A percentile compares a stretch with the other conserved stretches of the same genome.
Evolutionary conservation across 495 filamentous ascomycete species (phyloP).

Genomic region (Chaetomium tenue): DNA sequence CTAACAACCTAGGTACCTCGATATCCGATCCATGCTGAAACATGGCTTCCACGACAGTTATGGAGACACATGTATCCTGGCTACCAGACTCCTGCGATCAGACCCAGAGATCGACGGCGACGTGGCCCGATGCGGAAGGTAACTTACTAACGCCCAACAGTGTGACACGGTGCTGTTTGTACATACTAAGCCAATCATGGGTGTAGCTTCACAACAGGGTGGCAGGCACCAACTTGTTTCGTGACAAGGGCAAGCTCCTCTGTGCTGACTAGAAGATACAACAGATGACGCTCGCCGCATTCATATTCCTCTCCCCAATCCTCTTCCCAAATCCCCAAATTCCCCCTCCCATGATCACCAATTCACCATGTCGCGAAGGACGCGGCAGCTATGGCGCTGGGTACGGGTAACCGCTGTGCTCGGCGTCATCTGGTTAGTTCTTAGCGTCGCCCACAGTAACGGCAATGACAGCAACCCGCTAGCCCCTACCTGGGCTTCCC

Average conservation of each 20-base stretch:
- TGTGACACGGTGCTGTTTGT: slow-evolving; percentile 3
- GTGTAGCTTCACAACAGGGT: not conserved
- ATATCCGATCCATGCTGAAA: no score
- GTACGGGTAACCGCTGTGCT: slow-evolving; percentile 14
- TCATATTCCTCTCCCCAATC: no score
- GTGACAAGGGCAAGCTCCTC: not conserved
- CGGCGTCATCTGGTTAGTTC: slow-evolving; percentile 18
- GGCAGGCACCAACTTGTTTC: not conserved
- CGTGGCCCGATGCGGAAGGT: not conserved
- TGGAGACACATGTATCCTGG: no score
- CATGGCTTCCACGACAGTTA: no score
- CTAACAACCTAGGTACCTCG: no score
- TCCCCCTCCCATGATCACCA: not conserved
- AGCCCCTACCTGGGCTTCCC: not conserved
- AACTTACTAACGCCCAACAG: not conserved
- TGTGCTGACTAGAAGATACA: slow-evolving; percentile 1
- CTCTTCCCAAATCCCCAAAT: no score
- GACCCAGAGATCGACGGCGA: not conserved
- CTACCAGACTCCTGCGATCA: not conserved
- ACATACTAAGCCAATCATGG: slow-evolving; percentile 5
- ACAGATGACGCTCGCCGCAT: not conserved
- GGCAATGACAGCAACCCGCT: not conserved
- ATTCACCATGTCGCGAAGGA: slow-evolving; percentile 14
- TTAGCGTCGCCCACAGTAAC: not conserved
- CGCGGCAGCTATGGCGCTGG: slow-evolving; percentile 19